Percentiles rank a stretch among this genome's conserved stretches.
Conservation (phyloP, 163 green algal genomes). For the Trebouxia gelatinosa region DNA sequence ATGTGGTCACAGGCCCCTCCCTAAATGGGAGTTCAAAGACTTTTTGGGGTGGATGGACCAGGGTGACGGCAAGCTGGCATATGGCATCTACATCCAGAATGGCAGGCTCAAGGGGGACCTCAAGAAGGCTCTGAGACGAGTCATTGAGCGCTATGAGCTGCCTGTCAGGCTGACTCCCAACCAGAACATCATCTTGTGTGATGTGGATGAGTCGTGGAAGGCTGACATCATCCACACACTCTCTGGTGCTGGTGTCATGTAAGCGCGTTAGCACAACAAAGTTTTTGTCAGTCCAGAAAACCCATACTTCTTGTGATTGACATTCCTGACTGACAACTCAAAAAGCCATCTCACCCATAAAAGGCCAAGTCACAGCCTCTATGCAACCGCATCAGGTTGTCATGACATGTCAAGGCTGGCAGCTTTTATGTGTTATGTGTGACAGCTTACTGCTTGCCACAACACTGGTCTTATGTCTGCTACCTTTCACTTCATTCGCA, state of each 20-base stretch:
- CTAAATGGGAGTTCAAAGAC: conserved; percentile 90
- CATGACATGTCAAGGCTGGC: too few species aligned
- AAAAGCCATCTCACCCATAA: too few species aligned
- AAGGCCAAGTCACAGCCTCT: too few species aligned
- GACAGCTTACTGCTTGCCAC: too few species aligned
- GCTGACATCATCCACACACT: conserved; percentile 79
- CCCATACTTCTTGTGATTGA: too few species aligned
- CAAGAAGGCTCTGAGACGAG: conserved; percentile 92
- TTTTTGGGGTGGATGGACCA: conserved; percentile 99
- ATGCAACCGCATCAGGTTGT: too few species aligned
- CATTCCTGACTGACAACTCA: too few species aligned
- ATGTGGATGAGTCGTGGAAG: conserved; percentile 88
- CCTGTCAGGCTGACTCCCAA: conserved; percentile 91
- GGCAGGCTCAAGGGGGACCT: conserved; percentile 90
- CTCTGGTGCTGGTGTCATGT: conserved; percentile 31
- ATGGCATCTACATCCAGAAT: conserved; percentile 94
- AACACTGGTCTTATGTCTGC: too few species aligned
- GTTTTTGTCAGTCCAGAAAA: too few species aligned
- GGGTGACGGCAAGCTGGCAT: conserved; percentile 89
- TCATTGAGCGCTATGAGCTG: conserved; percentile 95
- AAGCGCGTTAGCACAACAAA: too few species aligned
- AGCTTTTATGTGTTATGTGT: too few species aligned
- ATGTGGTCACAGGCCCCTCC: conserved; percentile 87
- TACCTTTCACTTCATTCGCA: too few species aligned
- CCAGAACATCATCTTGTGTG: conserved; percentile 96